Conservation (phyloP, 345 rosid species). For the Raphanus raphanistrum region DNA sequence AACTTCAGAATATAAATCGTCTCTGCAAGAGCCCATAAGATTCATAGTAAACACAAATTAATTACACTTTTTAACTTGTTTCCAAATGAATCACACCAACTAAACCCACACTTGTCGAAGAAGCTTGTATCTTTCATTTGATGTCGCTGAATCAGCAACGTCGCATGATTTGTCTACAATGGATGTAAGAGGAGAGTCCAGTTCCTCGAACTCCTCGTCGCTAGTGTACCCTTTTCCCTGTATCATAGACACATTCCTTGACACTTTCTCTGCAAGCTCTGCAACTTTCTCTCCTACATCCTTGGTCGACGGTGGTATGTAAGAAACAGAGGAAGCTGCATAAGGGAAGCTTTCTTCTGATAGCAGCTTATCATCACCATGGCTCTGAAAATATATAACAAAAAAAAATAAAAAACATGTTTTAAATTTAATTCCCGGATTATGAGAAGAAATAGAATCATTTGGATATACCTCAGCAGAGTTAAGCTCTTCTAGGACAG, state of each 20-base stretch:
- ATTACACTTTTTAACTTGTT: background rate
- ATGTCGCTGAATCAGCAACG: constrained; percentile 7
- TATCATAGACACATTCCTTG: constrained; percentile 55
- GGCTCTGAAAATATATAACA: constrained; percentile 43
- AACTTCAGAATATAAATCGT: too few species aligned
- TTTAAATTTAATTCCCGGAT: background rate
- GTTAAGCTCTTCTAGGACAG: constrained; percentile 83
- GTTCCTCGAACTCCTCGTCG: constrained; percentile 84
- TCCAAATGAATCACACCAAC: background rate
- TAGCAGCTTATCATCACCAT: constrained; percentile 43
- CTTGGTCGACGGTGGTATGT: constrained; percentile 60
- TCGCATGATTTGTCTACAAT: constrained; percentile 52
- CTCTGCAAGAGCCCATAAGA: too few species aligned
- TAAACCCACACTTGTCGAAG: constrained; percentile 81
- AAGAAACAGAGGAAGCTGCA: constrained; percentile 59
- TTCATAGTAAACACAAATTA: constrained; percentile 9
- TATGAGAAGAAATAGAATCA: background rate
- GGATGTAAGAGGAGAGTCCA: constrained; percentile 69
- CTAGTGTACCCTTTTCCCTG: constrained; percentile 94
- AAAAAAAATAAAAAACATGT: background rate
- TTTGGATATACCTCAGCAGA: constrained; percentile 71
- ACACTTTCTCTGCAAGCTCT: constrained; percentile 52
- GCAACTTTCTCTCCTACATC: constrained; percentile 62
- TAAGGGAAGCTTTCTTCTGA: constrained; percentile 73
- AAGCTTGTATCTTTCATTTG: constrained; percentile 73